Conservation (phyloP, 257 asterid genomes). For the Capsicum pubescens region DNA sequence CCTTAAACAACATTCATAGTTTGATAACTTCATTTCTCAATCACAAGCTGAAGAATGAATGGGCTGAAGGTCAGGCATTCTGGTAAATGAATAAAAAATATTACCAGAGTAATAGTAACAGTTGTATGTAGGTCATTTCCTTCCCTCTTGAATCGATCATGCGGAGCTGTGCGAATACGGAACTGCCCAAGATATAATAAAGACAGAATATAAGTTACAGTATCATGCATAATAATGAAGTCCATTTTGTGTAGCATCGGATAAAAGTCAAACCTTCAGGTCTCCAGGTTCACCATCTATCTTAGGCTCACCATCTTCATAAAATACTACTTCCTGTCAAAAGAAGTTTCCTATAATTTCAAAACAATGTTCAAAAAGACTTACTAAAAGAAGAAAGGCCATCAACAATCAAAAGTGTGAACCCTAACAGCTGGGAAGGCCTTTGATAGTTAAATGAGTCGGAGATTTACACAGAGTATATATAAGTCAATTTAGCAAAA, state of each 20-base stretch:
- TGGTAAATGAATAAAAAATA: constrained; percentile 4
- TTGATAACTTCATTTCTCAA: not conserved
- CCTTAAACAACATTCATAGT: not conserved
- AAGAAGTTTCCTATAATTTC: not conserved
- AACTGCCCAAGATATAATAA: constrained; percentile 50
- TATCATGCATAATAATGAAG: not conserved
- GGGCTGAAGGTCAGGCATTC: not conserved
- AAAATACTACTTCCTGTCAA: constrained; percentile 84
- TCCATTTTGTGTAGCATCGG: constrained; percentile 18
- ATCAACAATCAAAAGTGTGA: not conserved
- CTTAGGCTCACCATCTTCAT: constrained; percentile 93
- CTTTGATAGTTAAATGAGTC: not conserved
- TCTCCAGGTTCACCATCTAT: constrained; percentile 98
- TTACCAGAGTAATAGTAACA: constrained; percentile 85
- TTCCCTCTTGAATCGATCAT: constrained; percentile 84
- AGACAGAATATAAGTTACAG: constrained; percentile 20
- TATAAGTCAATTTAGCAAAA: not conserved
- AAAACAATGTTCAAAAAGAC: not conserved
- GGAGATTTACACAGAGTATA: not conserved
- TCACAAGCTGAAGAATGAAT: not conserved
- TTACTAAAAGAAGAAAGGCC: not conserved
- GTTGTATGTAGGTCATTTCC: constrained; percentile 86
- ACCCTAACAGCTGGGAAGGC: not conserved
- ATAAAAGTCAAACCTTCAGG: constrained; percentile 64
- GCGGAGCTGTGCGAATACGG: constrained; percentile 88